phyloP scores from a whole-genome alignment of 78 protist species.

The Bodo saltans region DNA sequence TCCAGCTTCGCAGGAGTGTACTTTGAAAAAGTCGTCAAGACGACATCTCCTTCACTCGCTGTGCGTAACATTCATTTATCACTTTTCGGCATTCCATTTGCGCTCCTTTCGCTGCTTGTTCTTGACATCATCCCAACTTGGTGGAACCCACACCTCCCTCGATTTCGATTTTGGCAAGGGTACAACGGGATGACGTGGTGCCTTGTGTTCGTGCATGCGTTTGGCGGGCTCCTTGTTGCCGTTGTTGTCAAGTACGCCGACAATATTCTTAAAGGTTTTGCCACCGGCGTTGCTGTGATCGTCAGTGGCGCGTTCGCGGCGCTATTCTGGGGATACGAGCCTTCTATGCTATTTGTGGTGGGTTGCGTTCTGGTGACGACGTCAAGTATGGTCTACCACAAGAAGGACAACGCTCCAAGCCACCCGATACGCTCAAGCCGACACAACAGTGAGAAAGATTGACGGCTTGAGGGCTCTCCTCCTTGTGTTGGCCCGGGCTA shows the following conservation, averaged over 20 bases:
- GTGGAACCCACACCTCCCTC: too few species aligned
- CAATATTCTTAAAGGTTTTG: slow-evolving; percentile 70
- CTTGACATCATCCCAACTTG: slow-evolving; percentile 13
- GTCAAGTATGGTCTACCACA: neutral
- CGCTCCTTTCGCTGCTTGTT: neutral
- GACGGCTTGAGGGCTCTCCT: too few species aligned
- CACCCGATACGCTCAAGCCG: too few species aligned
- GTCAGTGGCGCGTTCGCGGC: slow-evolving; percentile 26
- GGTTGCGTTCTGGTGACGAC: neutral
- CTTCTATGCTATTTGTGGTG: neutral
- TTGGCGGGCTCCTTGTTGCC: slow-evolving; percentile 68
- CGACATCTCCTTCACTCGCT: slow-evolving; percentile 29
- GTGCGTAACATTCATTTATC: slow-evolving; percentile 58
- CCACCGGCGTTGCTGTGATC: slow-evolving; percentile 55
- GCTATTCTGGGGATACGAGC: slow-evolving; percentile 15
- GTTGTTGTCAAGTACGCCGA: slow-evolving; percentile 76
- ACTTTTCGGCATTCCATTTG: neutral
- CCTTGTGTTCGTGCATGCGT: slow-evolving; percentile 31
- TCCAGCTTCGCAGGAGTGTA: slow-evolving; percentile 67
- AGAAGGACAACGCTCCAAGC: too few species aligned
- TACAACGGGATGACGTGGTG: slow-evolving; percentile 16
- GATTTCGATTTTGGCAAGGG: slow-evolving; percentile 40
- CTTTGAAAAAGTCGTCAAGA: slow-evolving; percentile 65
- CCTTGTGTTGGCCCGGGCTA: too few species aligned
- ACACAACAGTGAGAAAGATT: too few species aligned